Percentiles rank a stretch among this genome's conserved stretches.
Conservation (phyloP, 106 monocot genomes). For the Dioscorea alata region DNA sequence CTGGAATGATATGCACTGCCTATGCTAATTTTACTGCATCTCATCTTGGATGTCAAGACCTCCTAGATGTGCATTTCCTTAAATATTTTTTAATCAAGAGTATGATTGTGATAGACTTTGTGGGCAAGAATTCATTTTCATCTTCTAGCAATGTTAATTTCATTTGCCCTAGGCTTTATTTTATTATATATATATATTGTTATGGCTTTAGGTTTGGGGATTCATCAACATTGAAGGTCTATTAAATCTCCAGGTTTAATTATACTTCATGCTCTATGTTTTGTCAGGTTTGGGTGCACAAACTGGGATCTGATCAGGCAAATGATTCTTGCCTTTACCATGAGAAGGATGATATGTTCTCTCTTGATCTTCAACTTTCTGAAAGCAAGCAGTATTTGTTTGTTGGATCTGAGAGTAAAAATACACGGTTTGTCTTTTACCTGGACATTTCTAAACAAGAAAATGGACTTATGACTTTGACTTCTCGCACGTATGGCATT, state of each 20-base stretch:
- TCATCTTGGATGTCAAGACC: too few species aligned
- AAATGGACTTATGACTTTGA: conserved; percentile 51
- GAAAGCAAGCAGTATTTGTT: conserved; percentile 90
- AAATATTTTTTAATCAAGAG: too few species aligned
- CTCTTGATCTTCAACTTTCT: conserved; percentile 65
- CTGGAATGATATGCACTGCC: too few species aligned
- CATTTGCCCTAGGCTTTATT: not conserved
- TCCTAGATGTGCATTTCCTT: too few species aligned
- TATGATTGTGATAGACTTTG: too few species aligned
- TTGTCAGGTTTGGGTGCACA: conserved; percentile 83
- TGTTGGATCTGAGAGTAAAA: conserved; percentile 87
- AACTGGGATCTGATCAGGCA: conserved; percentile 73
- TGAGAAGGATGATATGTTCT: conserved; percentile 96
- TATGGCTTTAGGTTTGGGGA: not conserved
- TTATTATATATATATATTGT: not conserved
- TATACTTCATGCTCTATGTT: not conserved
- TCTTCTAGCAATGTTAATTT: not conserved
- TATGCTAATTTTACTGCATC: too few species aligned
- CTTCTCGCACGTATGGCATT: conserved; percentile 67
- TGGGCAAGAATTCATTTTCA: not conserved
- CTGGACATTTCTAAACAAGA: conserved; percentile 54
- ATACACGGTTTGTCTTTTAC: conserved; percentile 68
- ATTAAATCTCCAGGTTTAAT: too few species aligned
- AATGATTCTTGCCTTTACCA: conserved; percentile 83
- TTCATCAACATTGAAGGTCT: too few species aligned